A percentile compares a stretch with the other conserved stretches of the same genome.
Evolutionary conservation across 2,329 filamentous ascomycete genomes (phyloP).

Genomic region (Cadophora sp.): DNA sequence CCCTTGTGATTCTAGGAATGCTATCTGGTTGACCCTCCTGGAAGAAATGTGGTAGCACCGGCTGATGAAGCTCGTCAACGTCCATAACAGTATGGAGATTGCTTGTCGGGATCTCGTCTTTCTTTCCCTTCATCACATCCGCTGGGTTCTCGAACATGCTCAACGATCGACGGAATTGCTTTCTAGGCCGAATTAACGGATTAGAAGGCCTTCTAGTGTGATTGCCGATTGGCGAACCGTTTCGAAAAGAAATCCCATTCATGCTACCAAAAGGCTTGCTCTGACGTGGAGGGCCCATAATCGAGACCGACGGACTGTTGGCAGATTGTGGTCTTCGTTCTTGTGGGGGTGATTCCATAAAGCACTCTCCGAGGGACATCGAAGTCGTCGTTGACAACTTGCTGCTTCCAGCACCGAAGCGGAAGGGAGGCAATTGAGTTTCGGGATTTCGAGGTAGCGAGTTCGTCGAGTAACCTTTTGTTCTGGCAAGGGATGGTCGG

Average conservation of each 20-base stretch:
- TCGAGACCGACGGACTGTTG: slow-evolving; percentile 61
- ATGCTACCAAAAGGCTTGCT: slow-evolving; percentile 70
- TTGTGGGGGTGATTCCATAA: slow-evolving; percentile 77
- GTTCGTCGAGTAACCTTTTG: slow-evolving; percentile 77
- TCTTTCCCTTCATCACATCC: slow-evolving; percentile 84
- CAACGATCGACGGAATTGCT: slow-evolving; percentile 88
- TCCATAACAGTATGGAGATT: slow-evolving; percentile 80
- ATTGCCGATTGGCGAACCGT: slow-evolving; percentile 75
- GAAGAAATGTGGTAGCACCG: slow-evolving; percentile 83
- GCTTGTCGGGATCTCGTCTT: slow-evolving; percentile 62
- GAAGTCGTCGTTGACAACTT: slow-evolving; percentile 59
- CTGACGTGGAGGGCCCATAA: slow-evolving; percentile 65
- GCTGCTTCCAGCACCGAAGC: slow-evolving; percentile 66
- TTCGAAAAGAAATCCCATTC: slow-evolving; percentile 62
- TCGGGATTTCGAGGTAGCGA: slow-evolving; percentile 68
- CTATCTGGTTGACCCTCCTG: slow-evolving; percentile 82
- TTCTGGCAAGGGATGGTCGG: slow-evolving; percentile 75
- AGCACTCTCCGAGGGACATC: slow-evolving; percentile 80
- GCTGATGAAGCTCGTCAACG: slow-evolving; percentile 76
- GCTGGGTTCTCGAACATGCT: slow-evolving; percentile 97
- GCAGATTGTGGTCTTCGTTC: slow-evolving; percentile 68
- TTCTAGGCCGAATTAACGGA: slow-evolving; percentile 77
- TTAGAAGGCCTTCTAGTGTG: slow-evolving; percentile 77
- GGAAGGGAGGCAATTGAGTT: slow-evolving; percentile 74
- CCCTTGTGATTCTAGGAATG: slow-evolving; percentile 84